Evolutionary conservation across 306 rosid genomes (phyloP).

Genomic region (Trifolium repens): DNA sequence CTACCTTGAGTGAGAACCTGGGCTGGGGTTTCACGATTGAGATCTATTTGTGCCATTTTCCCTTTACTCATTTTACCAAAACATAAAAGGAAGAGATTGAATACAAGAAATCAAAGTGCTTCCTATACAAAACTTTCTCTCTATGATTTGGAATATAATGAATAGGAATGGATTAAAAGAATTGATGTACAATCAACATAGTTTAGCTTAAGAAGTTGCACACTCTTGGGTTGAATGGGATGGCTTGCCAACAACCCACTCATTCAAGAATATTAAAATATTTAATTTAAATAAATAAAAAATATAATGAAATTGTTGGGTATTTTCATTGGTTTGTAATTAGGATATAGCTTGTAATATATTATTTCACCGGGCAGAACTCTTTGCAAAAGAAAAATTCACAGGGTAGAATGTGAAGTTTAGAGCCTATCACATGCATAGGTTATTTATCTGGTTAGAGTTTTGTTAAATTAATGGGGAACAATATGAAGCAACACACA

Average conservation of each 20-base stretch:
- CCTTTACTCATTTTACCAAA: neutral
- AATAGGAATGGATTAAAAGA: neutral
- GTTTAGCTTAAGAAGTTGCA: neutral
- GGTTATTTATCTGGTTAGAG: constrained; percentile 11
- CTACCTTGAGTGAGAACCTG: constrained; percentile 11
- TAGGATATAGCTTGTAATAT: neutral
- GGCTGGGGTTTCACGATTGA: constrained; percentile 13
- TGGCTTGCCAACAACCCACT: constrained; percentile 2
- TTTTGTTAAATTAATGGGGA: neutral
- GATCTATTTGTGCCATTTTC: neutral
- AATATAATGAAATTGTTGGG: neutral
- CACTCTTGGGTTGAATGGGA: constrained; percentile 6
- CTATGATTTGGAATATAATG: neutral
- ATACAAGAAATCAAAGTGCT: constrained; percentile 12
- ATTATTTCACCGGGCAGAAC: constrained; percentile 6
- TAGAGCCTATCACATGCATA: neutral
- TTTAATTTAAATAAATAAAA: neutral
- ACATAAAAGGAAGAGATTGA: neutral
- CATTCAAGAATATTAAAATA: neutral
- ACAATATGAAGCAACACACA: neutral
- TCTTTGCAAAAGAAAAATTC: neutral
- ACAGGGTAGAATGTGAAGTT: neutral
- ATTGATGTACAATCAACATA: neutral
- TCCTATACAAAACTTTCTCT: neutral
- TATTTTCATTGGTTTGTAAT: neutral